Conservation (phyloP, 768 basidiomycete species). For the Royoungia palumana region DNA sequence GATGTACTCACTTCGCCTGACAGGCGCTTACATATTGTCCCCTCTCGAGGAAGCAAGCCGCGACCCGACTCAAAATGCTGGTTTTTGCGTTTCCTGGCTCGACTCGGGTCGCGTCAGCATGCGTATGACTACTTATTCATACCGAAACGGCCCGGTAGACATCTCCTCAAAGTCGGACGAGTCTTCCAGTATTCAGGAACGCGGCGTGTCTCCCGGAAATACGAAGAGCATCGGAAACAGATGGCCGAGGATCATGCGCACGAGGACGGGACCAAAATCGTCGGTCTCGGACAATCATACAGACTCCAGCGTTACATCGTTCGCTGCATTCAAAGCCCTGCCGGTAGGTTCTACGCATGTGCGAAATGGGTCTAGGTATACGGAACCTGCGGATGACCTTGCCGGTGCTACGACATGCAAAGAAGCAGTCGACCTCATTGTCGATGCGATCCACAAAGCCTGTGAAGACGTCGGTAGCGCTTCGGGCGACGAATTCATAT, state of each 20-base stretch:
- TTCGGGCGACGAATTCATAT: conserved; percentile 46
- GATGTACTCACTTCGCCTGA: neutral
- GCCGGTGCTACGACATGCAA: conserved; percentile 63
- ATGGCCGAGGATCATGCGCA: conserved; percentile 30
- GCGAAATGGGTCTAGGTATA: conserved; percentile 43
- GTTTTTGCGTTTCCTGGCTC: conserved; percentile 81
- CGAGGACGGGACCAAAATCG: conserved; percentile 19
- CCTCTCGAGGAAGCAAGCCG: conserved; percentile 90
- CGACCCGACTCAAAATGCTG: conserved; percentile 84
- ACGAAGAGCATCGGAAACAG: conserved; percentile 8
- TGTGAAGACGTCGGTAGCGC: conserved; percentile 59
- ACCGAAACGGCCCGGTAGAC: conserved; percentile 61
- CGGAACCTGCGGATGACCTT: conserved; percentile 60
- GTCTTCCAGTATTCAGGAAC: neutral
- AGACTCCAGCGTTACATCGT: conserved; percentile 40
- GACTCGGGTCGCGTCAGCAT: conserved; percentile 64
- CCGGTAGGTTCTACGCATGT: conserved; percentile 61
- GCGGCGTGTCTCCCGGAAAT: neutral
- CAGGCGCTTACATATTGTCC: conserved; percentile 94
- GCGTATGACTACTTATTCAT: conserved; percentile 79
- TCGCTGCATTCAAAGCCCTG: conserved; percentile 77
- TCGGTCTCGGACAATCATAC: conserved; percentile 35
- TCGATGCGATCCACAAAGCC: conserved; percentile 63
- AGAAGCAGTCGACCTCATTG: conserved; percentile 74
- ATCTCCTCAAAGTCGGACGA: neutral